Evolutionary conservation across 371 early-diverging fungal genomes (phyloP), one percentile per base, ranked within the genome.

Genomic region (Lichtheimia corymbifera): DNA sequence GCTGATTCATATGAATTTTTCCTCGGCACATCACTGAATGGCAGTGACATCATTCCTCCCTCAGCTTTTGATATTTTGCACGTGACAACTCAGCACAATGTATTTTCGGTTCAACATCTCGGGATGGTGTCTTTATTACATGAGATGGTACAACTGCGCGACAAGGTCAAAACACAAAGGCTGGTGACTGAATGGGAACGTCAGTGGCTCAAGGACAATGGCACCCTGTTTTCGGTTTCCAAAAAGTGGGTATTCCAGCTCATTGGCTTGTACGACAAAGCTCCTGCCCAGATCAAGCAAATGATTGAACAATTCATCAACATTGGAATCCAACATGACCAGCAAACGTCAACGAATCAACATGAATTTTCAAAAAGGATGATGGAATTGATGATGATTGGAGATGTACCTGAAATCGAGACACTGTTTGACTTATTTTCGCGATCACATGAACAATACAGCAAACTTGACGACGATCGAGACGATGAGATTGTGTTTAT

Each of bases 201-300:
- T 18, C 24, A 70, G 9, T 77, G 77, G 77, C 64, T 60, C 11
- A 24, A 22, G 4, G 30, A 50, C 12, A 50, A 45, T n/a, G 22
- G 44, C 4, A 43, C 47, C 27, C 2, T 35, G 2, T 57, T 76
- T 24, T 45, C 70, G 3, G 77, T 73, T 3, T 72, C 77, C 6
- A 55, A 67, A n/a, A 62, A 64, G 24, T 73, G 73, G 71, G 50
- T 77, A 4, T 42, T 77, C 5, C 72, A 71, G 20, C 73, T 74
- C 24, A 63, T 65, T 20, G 77, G 77, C 2, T 59, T 77, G 12
- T 77, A 73, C 45, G 77, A 77, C 45, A 71, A 73, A 58, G 77
- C 77, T 1, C 77, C 77, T 12, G 74, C 69, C 2, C 20, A 69
- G 5, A 61, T 72, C 6, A 77, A 77, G 24, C 68, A 65, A 24